Conservation (phyloP, 2,329 filamentous ascomycete genomes). For the Sphaerulina musiva region DNA sequence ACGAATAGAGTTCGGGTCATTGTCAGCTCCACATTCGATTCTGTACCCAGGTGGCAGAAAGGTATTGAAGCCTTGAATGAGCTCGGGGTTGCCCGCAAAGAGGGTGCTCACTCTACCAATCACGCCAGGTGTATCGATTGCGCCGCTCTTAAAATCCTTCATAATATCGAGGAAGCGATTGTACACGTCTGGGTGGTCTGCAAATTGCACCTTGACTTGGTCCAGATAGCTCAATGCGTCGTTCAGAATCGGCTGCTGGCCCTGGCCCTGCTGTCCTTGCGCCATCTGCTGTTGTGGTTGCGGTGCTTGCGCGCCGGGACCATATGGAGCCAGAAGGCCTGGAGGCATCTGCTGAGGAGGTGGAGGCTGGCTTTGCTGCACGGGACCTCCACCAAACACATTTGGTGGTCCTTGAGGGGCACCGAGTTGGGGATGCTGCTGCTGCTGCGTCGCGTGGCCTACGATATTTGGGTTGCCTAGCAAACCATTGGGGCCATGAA, state of each 20-base stretch:
- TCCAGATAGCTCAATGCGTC: slow-evolving; percentile 92
- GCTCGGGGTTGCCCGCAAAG: slow-evolving; percentile 83
- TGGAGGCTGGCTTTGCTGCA: slow-evolving; percentile 54
- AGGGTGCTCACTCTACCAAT: slow-evolving; percentile 94
- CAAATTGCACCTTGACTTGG: slow-evolving; percentile 96
- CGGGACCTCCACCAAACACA: slow-evolving; percentile 65
- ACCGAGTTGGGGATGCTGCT: slow-evolving; percentile 47
- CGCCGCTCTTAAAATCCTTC: slow-evolving; percentile 99
- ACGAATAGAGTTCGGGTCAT: slow-evolving; percentile 90
- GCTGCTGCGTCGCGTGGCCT: slow-evolving; percentile 31
- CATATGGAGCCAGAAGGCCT: slow-evolving; percentile 42
- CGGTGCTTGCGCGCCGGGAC: slow-evolving; percentile 25
- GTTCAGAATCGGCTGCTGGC: slow-evolving; percentile 78
- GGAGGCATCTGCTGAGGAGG: slow-evolving; percentile 45
- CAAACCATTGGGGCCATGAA: slow-evolving; percentile 86
- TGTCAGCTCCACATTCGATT: slow-evolving; percentile 89
- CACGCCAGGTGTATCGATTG: slow-evolving; percentile 94
- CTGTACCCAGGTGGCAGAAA: slow-evolving; percentile 91
- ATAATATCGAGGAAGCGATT: slow-evolving; percentile 97
- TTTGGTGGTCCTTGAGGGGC: slow-evolving; percentile 55
- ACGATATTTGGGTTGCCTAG: slow-evolving; percentile 54
- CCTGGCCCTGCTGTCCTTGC: slow-evolving; percentile 44
- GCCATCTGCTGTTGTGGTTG: slow-evolving; percentile 25
- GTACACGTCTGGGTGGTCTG: slow-evolving; percentile 94
- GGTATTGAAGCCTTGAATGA: slow-evolving; percentile 95